Evolutionary conservation across 2,329 filamentous ascomycete species (phyloP).

Genomic region (Reticulascus tulasneorum): DNA sequence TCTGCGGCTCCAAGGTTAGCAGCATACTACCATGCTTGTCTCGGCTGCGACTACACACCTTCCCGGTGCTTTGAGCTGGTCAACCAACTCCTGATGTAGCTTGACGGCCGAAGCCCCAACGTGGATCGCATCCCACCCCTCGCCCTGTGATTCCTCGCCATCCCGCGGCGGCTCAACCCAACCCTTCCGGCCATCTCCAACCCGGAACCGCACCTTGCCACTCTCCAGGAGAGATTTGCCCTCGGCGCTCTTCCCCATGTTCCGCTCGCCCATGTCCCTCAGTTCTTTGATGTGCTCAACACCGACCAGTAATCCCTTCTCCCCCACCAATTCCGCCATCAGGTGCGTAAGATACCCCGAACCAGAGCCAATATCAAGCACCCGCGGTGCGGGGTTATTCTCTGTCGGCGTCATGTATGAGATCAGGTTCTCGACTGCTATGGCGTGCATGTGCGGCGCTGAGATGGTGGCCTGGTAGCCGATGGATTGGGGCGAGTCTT

Average conservation of each 20-base stretch:
- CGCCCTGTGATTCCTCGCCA: conserved; percentile 43
- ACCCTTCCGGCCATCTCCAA: conserved; percentile 70
- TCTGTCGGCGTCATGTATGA: conserved; percentile 35
- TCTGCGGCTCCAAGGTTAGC: conserved; percentile 30
- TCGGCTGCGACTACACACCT: conserved; percentile 35
- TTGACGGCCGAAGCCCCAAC: conserved; percentile 81
- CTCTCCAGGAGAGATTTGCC: conserved; percentile 57
- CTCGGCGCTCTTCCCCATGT: conserved; percentile 60
- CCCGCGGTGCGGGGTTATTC: conserved; percentile 37
- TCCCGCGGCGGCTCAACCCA: conserved; percentile 44
- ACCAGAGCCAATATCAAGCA: conserved; percentile 72
- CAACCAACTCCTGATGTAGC: conserved; percentile 67
- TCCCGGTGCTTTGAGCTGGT: conserved; percentile 76
- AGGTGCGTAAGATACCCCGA: conserved; percentile 86
- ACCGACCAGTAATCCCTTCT: conserved; percentile 55
- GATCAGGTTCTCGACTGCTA: conserved; percentile 47
- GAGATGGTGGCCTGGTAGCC: conserved; percentile 54
- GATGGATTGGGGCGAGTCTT: conserved; percentile 53
- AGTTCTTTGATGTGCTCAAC: conserved; percentile 70
- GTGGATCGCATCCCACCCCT: conserved; percentile 87
- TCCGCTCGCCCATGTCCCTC: conserved; percentile 56
- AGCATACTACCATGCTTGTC: background rate
- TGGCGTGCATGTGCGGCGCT: conserved; percentile 59
- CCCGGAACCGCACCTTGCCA: conserved; percentile 67
- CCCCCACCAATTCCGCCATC: conserved; percentile 70